These are phyloP conservation scores for Aspergillus phoenicis DNA, from an alignment of 2,329 filamentous ascomycete species.

Conservation along the genomic window DNA sequence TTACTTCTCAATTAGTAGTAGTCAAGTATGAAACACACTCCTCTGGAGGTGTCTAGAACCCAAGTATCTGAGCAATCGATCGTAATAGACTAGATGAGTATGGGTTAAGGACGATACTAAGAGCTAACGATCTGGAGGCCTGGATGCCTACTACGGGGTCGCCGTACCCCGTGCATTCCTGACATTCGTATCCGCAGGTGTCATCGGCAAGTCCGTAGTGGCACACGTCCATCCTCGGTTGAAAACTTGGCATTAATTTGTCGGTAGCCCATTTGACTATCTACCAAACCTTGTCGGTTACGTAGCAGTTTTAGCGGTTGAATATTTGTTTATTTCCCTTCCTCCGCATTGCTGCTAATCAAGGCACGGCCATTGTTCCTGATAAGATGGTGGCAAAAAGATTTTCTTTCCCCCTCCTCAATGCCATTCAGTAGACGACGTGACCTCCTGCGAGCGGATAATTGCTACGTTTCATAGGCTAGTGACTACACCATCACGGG, in stretches of 20 bases:
- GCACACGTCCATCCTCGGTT: slow-evolving; percentile 17
- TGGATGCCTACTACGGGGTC: slow-evolving; percentile 18
- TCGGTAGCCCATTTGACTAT: slow-evolving; percentile 18
- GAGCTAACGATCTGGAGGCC: neutral
- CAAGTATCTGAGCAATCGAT: neutral
- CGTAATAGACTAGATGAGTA: neutral
- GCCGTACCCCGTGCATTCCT: slow-evolving; percentile 20
- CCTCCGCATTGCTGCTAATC: slow-evolving; percentile 17
- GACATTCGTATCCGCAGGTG: slow-evolving; percentile 24
- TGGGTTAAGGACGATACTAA: neutral
- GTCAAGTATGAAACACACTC: neutral
- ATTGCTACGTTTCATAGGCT: neutral
- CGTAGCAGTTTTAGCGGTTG: slow-evolving; percentile 3
- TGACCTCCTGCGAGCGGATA: neutral
- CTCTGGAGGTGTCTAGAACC: neutral
- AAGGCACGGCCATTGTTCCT: slow-evolving; percentile 9
- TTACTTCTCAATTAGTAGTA: neutral
- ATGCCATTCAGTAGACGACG: neutral
- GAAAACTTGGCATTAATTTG: slow-evolving; percentile 18
- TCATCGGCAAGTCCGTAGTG: slow-evolving; percentile 30
- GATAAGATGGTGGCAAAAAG: slow-evolving; percentile 28
- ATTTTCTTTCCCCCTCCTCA: neutral
- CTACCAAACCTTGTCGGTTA: slow-evolving; percentile 14
- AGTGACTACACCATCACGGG: neutral
- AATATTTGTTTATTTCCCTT: slow-evolving; percentile 7